Base-by-base conservation (phyloP, 1,139 yeast species). In the Debaryomycetaceae sp. region DNA sequence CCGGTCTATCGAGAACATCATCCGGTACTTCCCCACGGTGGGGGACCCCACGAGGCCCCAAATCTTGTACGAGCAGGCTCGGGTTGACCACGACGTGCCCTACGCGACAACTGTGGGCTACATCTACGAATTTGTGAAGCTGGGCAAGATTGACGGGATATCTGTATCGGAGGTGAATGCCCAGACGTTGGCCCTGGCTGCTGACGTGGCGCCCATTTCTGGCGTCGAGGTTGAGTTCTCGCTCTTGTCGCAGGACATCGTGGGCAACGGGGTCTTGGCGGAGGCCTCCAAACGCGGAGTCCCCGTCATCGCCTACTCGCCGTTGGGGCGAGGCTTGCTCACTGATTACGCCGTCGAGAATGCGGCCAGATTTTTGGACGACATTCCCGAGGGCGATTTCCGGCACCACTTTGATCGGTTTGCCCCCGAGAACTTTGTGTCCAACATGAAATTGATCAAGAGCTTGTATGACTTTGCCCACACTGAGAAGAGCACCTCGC, bases 201-300 rank as follows among this genome's bases (percentile, higher is more conserved):
- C 59, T 18, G 58, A 61, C 17, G 64, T 61, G 11, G 55, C 54
- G 20, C 79, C 80, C 22, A 67, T 85, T 36, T 66, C 75, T 2
- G 75, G 75, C 43, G 84, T 81, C 32, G 96, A 86, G 55, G 66
- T 82, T 30, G 95, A 86, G 56, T 66, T 78, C 37, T 83, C 94
- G 2, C 47, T 85, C 40, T 72, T 79, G 55, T 57, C 78, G n/a
- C 69, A 71, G 29, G 83, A 80, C 25, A 69, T 79, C 20, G 48
- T 76, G 24, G 40, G 56, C 7, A 75, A 81, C 45, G 94, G 89
- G 2, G 68, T 81, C 14, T 70, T 79, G 39, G 68, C 65, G 11
- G 79, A 78, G 37, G 61, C 71, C 23, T 50, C 67, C 10, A 44
- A 48, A 29, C 42, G 45, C 29, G 62, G 61, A n/a, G 69, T 85